Evolutionary conservation across 495 filamentous ascomycete species (phyloP), one percentile per base, ranked within the genome.

Genomic region (Staphylotrichum longicolle): DNA sequence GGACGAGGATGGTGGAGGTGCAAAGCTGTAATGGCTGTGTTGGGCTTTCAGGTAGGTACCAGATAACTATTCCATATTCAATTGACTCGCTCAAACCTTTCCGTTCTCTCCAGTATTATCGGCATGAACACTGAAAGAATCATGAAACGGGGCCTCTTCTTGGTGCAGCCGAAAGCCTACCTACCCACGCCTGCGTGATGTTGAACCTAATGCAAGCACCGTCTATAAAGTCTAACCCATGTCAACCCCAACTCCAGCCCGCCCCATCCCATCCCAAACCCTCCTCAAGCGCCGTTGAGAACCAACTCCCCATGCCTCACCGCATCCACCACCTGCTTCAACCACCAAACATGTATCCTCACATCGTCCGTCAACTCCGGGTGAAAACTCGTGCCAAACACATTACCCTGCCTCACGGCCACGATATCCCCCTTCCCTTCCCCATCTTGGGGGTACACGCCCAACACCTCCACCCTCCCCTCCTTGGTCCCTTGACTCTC

Each of bases 351-450:
- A 75, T 98, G 94, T 67, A 98, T 97, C 66, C 94, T 81, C 60
- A 84, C 78, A 73, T 98, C 94, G 30, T 85, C 85, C 30, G 93
- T 98, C 69, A 98, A 74, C 73, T 98, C 95, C 0, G 95, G 94
- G 69, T 98, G 95, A 70, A 98, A 98, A 70, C 92, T 96, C 7
- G 91, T 98, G 6, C 91, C 95, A 62, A 98, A 92, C 2, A 96
- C 91, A 77, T 98, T 97, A 11, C 90, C 90, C 75, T 98, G 93
- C 60, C 83, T 81, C 48, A 98, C 90, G 7, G 94, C 94, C 51
- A 98, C 84, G 49, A 98, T 91, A 67, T 96, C 91, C 12, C 86
- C 89, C n/a, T 80, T 78, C 63, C 80, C 80, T 8, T 76, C 70
- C n/a, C 48, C 30, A 12, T 32, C 20, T 80, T 27, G 5, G 40